Evolutionary conservation across 2,329 filamentous ascomycete genomes (phyloP).

Genomic region (Paecilomyces formosus): DNA sequence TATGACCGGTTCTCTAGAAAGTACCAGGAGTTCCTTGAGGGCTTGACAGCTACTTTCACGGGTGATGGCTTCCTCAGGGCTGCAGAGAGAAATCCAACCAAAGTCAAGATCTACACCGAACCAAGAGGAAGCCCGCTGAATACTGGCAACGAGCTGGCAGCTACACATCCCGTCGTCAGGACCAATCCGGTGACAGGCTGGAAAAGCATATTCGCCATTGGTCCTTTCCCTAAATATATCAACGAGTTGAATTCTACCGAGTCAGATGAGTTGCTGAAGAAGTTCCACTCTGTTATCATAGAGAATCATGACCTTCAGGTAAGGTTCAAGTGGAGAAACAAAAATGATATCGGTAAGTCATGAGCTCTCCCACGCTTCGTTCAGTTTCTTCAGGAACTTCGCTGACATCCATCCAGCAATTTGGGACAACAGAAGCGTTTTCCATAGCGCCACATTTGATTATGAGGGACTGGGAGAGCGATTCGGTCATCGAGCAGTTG

Average conservation of each 20-base stretch:
- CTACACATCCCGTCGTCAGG: not conserved
- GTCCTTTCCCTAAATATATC: not conserved
- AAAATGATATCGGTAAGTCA: not conserved
- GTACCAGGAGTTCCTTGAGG: slow-evolving; percentile 50
- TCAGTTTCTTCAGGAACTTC: too few relatives aligned
- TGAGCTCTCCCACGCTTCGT: not conserved
- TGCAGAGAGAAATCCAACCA: not conserved
- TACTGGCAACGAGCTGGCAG: not conserved
- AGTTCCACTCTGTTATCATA: not conserved
- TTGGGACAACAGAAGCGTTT: not conserved
- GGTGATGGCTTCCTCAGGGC: slow-evolving; percentile 4
- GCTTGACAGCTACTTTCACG: slow-evolving; percentile 23
- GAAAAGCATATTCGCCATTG: not conserved
- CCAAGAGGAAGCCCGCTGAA: not conserved
- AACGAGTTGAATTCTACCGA: not conserved
- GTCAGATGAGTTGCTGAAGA: not conserved
- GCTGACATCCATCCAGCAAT: not conserved
- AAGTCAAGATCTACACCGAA: not conserved
- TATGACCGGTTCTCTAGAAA: slow-evolving; percentile 56
- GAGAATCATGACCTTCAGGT: not conserved
- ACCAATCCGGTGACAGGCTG: not conserved
- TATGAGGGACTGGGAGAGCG: not conserved
- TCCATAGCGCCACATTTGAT: not conserved
- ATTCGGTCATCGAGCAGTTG: not conserved
- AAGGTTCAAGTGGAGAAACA: not conserved